Conservation (phyloP, 441 rosid species). For the Raphanus hybrid region DNA sequence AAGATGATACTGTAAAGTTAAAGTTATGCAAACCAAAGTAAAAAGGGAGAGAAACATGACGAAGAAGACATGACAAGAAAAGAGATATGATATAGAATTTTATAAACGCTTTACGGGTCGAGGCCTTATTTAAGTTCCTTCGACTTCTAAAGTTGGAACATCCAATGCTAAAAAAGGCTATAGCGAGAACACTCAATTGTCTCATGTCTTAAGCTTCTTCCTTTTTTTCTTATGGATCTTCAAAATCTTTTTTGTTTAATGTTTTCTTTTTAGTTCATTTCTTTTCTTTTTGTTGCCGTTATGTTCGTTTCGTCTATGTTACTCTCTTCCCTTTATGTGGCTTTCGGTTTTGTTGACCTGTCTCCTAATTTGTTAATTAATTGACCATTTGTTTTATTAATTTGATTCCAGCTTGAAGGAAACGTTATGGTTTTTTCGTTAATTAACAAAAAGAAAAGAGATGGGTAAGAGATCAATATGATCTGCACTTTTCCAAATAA, state of each 20-base stretch:
- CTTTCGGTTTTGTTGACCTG: conserved; percentile 45
- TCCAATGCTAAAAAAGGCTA: conserved; percentile 40
- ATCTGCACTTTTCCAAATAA: neutral
- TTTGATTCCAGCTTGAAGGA: conserved; percentile 32
- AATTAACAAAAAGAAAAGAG: neutral
- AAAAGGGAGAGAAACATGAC: conserved; percentile 42
- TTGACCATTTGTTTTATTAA: conserved; percentile 36
- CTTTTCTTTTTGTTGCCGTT: conserved; percentile 26
- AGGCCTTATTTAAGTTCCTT: conserved; percentile 42
- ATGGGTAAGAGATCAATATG: neutral
- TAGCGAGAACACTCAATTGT: conserved; percentile 14
- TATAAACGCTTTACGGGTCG: conserved; percentile 40
- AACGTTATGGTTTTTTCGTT: conserved; percentile 23
- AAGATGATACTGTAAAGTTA: conserved; percentile 2
- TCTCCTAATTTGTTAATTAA: conserved; percentile 41
- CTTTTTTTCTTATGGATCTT: conserved; percentile 47
- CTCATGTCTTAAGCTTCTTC: conserved; percentile 36
- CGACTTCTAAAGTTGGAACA: conserved; percentile 40
- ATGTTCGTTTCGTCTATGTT: conserved; percentile 47
- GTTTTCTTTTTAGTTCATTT: neutral
- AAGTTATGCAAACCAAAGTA: neutral
- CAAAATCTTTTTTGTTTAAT: conserved; percentile 29
- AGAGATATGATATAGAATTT: conserved; percentile 26
- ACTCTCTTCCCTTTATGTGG: conserved; percentile 41
- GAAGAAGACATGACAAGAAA: conserved; percentile 42